Evolutionary conservation across 2,329 filamentous ascomycete genomes (phyloP), one percentile per base, ranked within the genome.

Genomic region (Parasarocladium wereldwijsianum): DNA sequence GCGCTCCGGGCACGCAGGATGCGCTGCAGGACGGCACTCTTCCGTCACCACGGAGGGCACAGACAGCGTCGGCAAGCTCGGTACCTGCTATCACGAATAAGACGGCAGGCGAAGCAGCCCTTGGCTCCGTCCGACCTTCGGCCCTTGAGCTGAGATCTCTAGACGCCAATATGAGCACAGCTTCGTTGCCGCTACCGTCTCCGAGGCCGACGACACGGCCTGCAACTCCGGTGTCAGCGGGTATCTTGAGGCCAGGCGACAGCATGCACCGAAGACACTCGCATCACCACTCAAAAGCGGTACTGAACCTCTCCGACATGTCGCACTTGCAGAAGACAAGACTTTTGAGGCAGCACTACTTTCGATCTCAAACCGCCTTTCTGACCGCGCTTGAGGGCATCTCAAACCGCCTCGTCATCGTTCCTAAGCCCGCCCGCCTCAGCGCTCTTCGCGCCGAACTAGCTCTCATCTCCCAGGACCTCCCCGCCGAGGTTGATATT

Each of bases 401-500:
- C 31, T 90, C 82, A 3, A 86, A 84, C 46, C 73, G 81, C n/a
- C 58, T 90, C 25, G 79, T 90, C 5, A 66, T 78, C 32, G 82
- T 90, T 5, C 82, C 82, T 2, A 90, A 90, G 47, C 72, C 76
- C 19, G 82, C 82, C 23, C 72, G 82, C 18, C 64, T 90, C 41
- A 90, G 82, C 50, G 82, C 83, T 24, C 58, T 90, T 26, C 69
- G 82, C 34, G 83, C 82, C 3, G 82, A 90, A 52, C 62, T 90
- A 36, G 82, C 80, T 10, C 61, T 90, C 20, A 81, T 90, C 37
- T 77, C 76, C 3, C 79, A 83, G 43, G 82, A 90, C 45, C 56
- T 90, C 25, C 82, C 82, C 1, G 78, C 82, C 4, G 82, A 90
- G 51, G 75, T 90, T 11, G 82, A 90, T 43, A 80, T 90, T 32